These are phyloP conservation scores for Lipomyces kockii DNA, from an alignment of 805 yeast genomes.

Conservation along the genomic window DNA sequence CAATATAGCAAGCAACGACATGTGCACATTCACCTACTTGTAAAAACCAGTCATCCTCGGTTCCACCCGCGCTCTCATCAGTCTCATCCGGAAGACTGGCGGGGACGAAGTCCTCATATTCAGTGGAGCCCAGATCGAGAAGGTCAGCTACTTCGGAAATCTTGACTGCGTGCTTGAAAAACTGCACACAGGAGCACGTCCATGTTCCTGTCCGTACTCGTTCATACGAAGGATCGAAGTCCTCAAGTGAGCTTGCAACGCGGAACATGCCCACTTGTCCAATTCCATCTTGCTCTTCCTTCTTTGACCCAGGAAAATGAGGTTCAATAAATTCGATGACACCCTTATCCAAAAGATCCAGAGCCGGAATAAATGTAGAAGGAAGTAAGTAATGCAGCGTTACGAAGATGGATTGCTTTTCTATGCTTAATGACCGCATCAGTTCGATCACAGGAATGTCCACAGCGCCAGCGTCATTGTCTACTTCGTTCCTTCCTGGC, in stretches of 20 bases:
- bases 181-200: conserved; percentile 22
- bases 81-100: neutral
- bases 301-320: neutral
- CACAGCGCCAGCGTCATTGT: neutral
- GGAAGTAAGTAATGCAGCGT: conserved; percentile 24
- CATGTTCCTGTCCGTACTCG: conserved; percentile 19
- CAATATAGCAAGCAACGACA: conserved; percentile 23
- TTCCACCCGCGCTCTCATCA: neutral
- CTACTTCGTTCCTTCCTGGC: neutral
- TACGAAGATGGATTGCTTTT: conserved; percentile 8
- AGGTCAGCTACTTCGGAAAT: conserved; percentile 6
- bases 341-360: conserved; percentile 17
- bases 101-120: neutral
- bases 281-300: neutral
- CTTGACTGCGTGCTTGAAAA: conserved; percentile 13
- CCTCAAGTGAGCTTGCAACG: neutral
- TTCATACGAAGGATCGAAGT: neutral
- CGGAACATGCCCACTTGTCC: neutral
- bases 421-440: neutral
- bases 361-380: conserved; percentile 15
- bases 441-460: neutral
- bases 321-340: conserved; percentile 12
- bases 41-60: conserved; percentile 9
- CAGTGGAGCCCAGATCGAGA: neutral
- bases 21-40: conserved; percentile 23